These are phyloP conservation scores for Penicillium pulvis DNA, from an alignment of 495 filamentous ascomycete genomes.

Conservation along the genomic window DNA sequence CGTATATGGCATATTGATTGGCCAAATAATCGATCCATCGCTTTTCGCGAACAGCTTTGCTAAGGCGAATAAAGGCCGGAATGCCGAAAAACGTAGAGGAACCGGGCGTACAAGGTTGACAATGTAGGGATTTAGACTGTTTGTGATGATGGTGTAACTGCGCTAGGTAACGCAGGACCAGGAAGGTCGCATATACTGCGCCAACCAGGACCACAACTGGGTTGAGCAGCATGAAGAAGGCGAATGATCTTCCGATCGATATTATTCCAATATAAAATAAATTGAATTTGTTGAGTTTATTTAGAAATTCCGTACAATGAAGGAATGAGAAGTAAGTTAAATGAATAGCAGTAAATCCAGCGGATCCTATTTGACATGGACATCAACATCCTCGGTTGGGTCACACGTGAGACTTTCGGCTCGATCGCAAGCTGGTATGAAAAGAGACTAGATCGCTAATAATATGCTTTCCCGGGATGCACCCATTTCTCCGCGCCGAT, in stretches of 20 bases:
- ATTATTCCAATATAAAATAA: background rate
- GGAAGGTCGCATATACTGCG: slow-evolving; percentile 24
- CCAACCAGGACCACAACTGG: slow-evolving; percentile 22
- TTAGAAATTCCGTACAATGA: too few relatives aligned
- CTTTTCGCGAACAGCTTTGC: slow-evolving; percentile 33
- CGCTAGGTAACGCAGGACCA: slow-evolving; percentile 29
- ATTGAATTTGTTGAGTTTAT: background rate
- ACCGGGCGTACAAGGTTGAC: slow-evolving; percentile 28
- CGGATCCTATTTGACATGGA: slow-evolving; percentile 2
- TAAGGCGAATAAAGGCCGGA: slow-evolving; percentile 28
- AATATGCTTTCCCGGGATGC: background rate
- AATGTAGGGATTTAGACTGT: slow-evolving; percentile 40
- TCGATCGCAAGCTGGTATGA: slow-evolving; percentile 3
- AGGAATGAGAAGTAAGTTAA: background rate
- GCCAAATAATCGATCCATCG: slow-evolving; percentile 40
- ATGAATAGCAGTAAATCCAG: slow-evolving; percentile 1
- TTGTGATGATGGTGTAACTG: slow-evolving; percentile 30
- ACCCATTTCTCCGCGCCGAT: slow-evolving; percentile 1
- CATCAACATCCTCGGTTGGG: slow-evolving; percentile 19
- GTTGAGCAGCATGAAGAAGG: slow-evolving; percentile 27
- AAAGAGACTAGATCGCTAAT: background rate
- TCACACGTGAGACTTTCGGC: slow-evolving; percentile 7
- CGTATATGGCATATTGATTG: slow-evolving; percentile 32
- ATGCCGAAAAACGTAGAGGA: slow-evolving; percentile 37
- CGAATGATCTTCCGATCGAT: slow-evolving; percentile 7